Conservation (phyloP, 441 rosid genomes). For the Gossypium schwendimanii region DNA sequence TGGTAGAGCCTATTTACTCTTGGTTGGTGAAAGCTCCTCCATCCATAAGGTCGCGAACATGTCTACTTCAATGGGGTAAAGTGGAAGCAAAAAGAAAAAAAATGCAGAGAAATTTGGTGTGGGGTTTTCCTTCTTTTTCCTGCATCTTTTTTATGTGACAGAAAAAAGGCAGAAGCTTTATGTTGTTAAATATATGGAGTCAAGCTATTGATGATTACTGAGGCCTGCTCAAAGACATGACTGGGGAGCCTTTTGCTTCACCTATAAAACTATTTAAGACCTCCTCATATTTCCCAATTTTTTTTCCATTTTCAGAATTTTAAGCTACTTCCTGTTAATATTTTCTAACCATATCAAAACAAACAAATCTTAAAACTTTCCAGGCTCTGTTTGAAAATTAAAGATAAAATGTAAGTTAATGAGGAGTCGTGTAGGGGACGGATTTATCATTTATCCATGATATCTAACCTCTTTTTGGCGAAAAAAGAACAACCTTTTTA, state of each 20-base stretch:
- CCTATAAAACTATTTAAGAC: constrained; percentile 16
- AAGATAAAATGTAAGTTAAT: constrained; percentile 4
- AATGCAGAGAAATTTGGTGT: neutral
- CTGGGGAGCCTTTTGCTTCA: constrained; percentile 14
- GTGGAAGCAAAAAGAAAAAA: constrained; percentile 3
- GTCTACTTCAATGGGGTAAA: constrained; percentile 23
- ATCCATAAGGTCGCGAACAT: constrained; percentile 44
- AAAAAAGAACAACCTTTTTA: neutral
- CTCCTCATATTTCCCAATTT: neutral
- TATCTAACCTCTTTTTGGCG: neutral
- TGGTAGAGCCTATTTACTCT: constrained; percentile 23
- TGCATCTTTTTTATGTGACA: neutral
- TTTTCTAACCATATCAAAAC: constrained; percentile 18
- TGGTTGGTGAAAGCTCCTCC: constrained; percentile 39
- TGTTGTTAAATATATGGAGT: constrained; percentile 15
- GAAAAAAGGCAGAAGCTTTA: constrained; percentile 16
- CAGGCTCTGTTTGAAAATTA: neutral
- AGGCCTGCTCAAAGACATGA: constrained; percentile 26
- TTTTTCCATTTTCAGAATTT: neutral
- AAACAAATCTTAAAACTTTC: neutral
- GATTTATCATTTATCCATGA: constrained; percentile 19
- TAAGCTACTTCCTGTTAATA: neutral
- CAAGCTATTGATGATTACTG: constrained; percentile 9
- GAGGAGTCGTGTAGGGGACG: constrained; percentile 49
- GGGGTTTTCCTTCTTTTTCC: neutral